Conservation (phyloP, 805 yeast species). For the Vanderwaltozyma verrucispora region DNA sequence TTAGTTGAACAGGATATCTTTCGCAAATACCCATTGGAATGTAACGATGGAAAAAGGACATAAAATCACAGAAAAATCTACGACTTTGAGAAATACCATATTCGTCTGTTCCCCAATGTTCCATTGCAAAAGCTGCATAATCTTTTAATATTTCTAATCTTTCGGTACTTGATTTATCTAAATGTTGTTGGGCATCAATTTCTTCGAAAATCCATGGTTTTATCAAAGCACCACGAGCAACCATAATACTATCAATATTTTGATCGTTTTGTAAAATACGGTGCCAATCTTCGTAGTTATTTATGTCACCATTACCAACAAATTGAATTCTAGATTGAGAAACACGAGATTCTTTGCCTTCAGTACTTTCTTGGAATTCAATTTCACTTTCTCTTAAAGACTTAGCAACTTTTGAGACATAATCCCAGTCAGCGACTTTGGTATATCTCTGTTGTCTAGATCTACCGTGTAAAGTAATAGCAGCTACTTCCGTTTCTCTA, state of each 20-base stretch:
- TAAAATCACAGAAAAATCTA: conserved; percentile 85
- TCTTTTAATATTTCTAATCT: conserved; percentile 64
- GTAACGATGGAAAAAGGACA: conserved; percentile 89
- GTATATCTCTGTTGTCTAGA: conserved; percentile 95
- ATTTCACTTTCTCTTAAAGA: conserved; percentile 49
- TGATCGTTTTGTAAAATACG: conserved; percentile 45
- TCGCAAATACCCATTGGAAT: conserved; percentile 91
- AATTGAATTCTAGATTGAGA: conserved; percentile 56
- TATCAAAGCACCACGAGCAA: conserved; percentile 94
- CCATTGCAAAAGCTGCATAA: conserved; percentile 72
- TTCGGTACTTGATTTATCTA: conserved; percentile 86
- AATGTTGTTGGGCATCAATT: conserved; percentile 74
- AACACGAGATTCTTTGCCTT: conserved; percentile 47
- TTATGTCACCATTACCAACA: conserved; percentile 92
- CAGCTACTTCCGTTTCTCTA: conserved; percentile 73
- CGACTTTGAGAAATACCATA: conserved; percentile 85
- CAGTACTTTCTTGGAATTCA: conserved; percentile 52
- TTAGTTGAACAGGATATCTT: conserved; percentile 74
- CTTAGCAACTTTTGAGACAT: conserved; percentile 63
- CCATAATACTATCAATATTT: conserved; percentile 88
- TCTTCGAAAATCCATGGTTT: conserved; percentile 99
- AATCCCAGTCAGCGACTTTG: conserved; percentile 85
- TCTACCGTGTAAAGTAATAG: conserved; percentile 91
- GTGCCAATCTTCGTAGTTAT: conserved; percentile 82
- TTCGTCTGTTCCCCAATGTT: conserved; percentile 97